phyloP scores from a whole-genome alignment of 164 flowering plant species.

The Saururus chinensis region DNA sequence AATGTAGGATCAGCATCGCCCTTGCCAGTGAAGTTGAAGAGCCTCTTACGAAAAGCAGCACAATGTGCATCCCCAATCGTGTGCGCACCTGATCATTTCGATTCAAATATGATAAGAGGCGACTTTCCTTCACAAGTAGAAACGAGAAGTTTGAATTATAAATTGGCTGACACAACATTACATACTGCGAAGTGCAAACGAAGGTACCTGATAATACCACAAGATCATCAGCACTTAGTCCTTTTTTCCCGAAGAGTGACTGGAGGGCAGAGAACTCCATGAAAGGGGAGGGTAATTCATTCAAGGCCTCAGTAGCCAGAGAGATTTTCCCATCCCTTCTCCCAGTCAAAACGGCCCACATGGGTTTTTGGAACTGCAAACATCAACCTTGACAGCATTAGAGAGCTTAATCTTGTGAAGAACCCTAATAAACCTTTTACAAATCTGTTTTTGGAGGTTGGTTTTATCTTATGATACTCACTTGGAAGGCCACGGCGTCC shows the following conservation, averaged over 20 bases:
- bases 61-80: conserved; percentile 45
- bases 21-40: conserved; percentile 48
- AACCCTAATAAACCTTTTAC: too few species aligned
- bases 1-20: conserved; percentile 43
- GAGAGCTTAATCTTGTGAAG: not conserved
- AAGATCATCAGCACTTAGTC: not conserved
- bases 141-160: too few species aligned
- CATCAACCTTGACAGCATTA: not conserved
- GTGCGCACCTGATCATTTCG: conserved; percentile 32
- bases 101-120: too few species aligned
- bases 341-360: conserved; percentile 27
- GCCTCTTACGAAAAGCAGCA: conserved; percentile 25
- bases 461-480: conserved; percentile 1
- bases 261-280: conserved; percentile 18
- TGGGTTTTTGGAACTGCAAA: conserved; percentile 6
- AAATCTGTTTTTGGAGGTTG: not conserved
- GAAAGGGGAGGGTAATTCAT: conserved; percentile 17
- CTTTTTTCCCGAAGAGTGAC: not conserved
- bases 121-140: too few species aligned
- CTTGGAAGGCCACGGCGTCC: conserved; percentile 18
- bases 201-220: conserved; percentile 7
- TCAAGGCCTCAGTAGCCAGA: conserved; percentile 8
- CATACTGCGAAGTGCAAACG: not conserved
- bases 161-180: too few species aligned
- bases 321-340: conserved; percentile 30